Base-by-base conservation (phyloP, 1,284 basidiomycete genomes). In the Trichosporon coremiiforme region DNA sequence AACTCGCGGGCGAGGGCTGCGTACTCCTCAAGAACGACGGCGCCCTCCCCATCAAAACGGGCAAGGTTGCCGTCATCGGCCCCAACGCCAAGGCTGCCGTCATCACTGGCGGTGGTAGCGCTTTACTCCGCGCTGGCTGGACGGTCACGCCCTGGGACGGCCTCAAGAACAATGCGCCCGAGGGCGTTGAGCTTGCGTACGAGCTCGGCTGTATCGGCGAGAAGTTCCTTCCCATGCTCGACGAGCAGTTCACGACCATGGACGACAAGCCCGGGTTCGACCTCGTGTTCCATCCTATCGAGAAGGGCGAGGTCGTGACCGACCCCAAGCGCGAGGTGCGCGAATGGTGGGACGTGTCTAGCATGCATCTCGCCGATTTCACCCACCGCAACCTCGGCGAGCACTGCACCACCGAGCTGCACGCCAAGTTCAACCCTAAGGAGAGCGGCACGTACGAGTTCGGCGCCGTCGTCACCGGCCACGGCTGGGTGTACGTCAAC, bases 61-160 rank as follows among this genome's bases (percentile, higher is more conserved):
- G 0, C 80, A 20, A 75, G 64, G 85, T 88, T 69, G 87, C 87
- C 8, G 85, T 89, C 66, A 87, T 89, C 68, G 88, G 88, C 0
- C 86, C 87, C 22, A 88, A 89, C 76, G 88, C 87, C 25, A 87
- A 88, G 73, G 77, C 82, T 29, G 82, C 85, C 0, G 84, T 86
- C 71, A 84, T 85, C 33, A 86, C 86, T 15, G 88, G 88, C 31
- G 88, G 88, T 38, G 88, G 88, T 7, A 86, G 85, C 33, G 88
- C 87, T 7, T 77, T 82, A 4, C 82, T 89, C 29, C 76, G 84
- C 45, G 79, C 86, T 7, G 84, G 84, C 7, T 88, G 86, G 76
- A 81, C 85, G 2, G 83, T 87, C 22, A 85, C 86, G 1, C 86
- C 87, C 12, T 83, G 86, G 63, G 84, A 88, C 67, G 88, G 86